phyloP scores from a whole-genome alignment of 2,329 filamentous ascomycete species.

The Alternaria hordeiaustralica region DNA sequence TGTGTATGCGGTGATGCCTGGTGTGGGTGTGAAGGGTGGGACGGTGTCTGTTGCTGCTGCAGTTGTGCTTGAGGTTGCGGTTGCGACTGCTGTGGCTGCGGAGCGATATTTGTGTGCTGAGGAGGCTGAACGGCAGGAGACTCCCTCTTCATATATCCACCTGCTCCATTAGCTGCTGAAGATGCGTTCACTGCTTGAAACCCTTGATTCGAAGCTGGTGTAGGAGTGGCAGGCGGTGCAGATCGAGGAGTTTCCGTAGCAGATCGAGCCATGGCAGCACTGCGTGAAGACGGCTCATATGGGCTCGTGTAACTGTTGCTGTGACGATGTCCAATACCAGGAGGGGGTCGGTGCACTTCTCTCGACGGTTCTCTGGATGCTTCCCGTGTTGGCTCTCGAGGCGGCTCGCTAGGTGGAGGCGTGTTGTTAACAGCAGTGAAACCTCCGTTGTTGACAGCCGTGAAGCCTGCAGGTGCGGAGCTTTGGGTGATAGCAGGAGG shows the following conservation, averaged over 20 bases:
- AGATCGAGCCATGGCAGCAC: constrained; percentile 14
- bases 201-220: constrained; percentile 13
- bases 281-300: constrained; percentile 34
- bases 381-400: constrained; percentile 17
- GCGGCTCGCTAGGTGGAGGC: constrained; percentile 18
- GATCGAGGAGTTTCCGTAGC: constrained; percentile 20
- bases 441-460: constrained; percentile 30
- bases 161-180: constrained; percentile 19
- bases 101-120: constrained; percentile 27
- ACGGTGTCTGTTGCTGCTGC: constrained; percentile 13
- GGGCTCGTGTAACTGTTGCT: constrained; percentile 38
- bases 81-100: constrained; percentile 23
- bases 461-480: constrained; percentile 26
- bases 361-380: constrained; percentile 20
- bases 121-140: constrained; percentile 26
- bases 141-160: constrained; percentile 25
- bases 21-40: constrained; percentile 10
- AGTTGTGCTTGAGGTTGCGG: constrained; percentile 8
- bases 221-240: constrained; percentile 16
- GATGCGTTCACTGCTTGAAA: constrained; percentile 21
- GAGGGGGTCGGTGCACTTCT: constrained; percentile 18
- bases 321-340: constrained; percentile 16
- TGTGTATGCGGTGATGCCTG: constrained; percentile 14
- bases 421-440: constrained; percentile 35
- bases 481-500: constrained; percentile 15